Evolutionary conservation across 2,329 filamentous ascomycete species (phyloP).

Genomic region (Penicillium sp.): DNA sequence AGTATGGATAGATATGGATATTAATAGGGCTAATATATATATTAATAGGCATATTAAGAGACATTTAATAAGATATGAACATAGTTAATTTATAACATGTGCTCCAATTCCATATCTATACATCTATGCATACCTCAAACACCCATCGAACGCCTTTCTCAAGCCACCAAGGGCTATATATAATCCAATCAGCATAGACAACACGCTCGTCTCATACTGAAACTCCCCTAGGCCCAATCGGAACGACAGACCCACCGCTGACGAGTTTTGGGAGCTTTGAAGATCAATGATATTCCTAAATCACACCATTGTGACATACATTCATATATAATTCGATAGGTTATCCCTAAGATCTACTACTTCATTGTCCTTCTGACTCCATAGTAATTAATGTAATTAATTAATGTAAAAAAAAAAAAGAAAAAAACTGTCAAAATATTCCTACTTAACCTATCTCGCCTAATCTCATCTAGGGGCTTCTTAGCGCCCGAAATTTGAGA

Average conservation of each 20-base stretch:
- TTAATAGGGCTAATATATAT: not conserved
- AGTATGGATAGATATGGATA: no score
- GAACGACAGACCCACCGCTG: conserved; percentile 16
- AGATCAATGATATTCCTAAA: not conserved
- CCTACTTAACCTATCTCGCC: not conserved
- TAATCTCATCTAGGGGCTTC: not conserved
- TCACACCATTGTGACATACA: not conserved
- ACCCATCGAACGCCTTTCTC: not conserved
- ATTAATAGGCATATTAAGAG: not conserved
- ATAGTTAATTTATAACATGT: not conserved
- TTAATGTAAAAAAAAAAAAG: no score
- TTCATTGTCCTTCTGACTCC: not conserved
- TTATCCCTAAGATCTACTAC: not conserved
- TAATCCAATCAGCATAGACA: conserved; percentile 4
- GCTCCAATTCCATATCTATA: not conserved
- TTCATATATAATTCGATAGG: not conserved
- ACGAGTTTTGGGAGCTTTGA: conserved; percentile 15
- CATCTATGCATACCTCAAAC: not conserved
- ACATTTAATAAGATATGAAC: not conserved
- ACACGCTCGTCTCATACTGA: conserved; percentile 20
- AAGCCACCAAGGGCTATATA: not conserved
- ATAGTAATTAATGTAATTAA: not conserved
- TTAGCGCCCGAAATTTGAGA: conserved; percentile 6
- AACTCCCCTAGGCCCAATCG: conserved; percentile 18
- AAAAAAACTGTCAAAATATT: not conserved